Base-by-base conservation (phyloP, 495 filamentous ascomycete species). In the Echria macrotheca region DNA sequence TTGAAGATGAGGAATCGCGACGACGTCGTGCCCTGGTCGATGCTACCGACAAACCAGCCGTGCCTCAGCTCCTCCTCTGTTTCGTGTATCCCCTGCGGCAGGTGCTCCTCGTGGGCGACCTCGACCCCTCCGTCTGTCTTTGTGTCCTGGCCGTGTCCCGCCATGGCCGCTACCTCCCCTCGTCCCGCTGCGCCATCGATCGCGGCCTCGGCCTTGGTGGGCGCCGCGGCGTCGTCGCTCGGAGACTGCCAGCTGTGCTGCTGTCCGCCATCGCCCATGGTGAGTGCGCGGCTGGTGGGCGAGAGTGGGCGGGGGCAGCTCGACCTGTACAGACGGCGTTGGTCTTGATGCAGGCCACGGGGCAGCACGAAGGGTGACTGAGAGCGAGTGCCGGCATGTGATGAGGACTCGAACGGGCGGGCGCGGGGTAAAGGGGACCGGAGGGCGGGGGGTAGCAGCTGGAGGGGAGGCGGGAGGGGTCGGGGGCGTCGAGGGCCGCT, bases 1-100 rank as follows among this genome's bases (percentile, higher is more conserved):
- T 96, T 81, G 67, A 97, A 96, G 50, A 97, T 90, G 47, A 97
- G 74, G 64, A 96, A 96, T 12, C 91, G 82, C 25, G 91, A 88
- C 55, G 87, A 94, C 11, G 91, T 96, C 5, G 91, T 97, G 18
- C 91, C 91, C 60, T 91, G 87, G 61, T 97, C 91, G 60, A 97
- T 91, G 51, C 72, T 76, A 24, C 76, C 76, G 55, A 78, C 70
- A 37, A 77, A 78, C 63, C 65, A 68, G 35, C 55, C 49, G 33
- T 54, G 52, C 41, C 44, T 53, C 35, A 52, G 44, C 43, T 67
- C 64, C 32, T 59, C 61, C 2, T 54, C 47, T 9, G 66, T 69
- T 44, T 63, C 56, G 21, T 31, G 14, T 18, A 65, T 56, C 3
- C 60, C 66, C 29, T 23, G 42, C 14, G 60, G 59, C 8, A 68